Base-by-base conservation (phyloP, 2,329 filamentous ascomycete genomes). In the Ustulina deusta region DNA sequence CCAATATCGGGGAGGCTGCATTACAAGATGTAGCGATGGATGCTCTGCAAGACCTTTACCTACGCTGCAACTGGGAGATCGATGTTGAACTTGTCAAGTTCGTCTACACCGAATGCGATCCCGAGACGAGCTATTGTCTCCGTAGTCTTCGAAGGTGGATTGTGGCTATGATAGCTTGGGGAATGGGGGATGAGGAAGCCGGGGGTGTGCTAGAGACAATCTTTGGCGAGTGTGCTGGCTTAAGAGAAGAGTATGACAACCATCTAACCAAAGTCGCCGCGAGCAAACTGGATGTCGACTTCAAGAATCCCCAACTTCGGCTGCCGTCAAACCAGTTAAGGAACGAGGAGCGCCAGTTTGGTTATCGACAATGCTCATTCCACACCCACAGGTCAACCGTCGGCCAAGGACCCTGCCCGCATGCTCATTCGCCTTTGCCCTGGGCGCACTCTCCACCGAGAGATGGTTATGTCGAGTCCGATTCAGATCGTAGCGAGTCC, bases 301-400 rank as follows among this genome's bases (percentile, higher is more conserved):
- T 86, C 78, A 89, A 89, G 81, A 89, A 89, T 78, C 87, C 87
- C 15, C 86, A 88, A 78, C 83, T 89, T 25, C 82, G 87, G 69
- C 83, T 89, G 60, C 84, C 85, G 15, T 84, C 83, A 70, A 89
- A 89, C 79, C 80, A 81, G 63, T 79, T 89, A 25, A 81, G 83
- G 68, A 87, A 83, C 76, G 86, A 87, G 52, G 84, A 88, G 78
- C 84, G 86, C 40, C 81, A 84, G 59, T 88, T 88, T 73, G 87
- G 86, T n/a, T 89, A 88, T 75, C 81, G 87, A 27, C 85, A 87
- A 76, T 89, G 87, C 75, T 87, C 86, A 13, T 89, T 89, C 72
- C 87, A 89, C 75, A 87, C 84, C 42, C 87, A 89, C 73, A 81
- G 87, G 22, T 82, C 84, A 4, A 77, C 80, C 7, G 85, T 87